These are phyloP conservation scores for Punica granatum DNA, from an alignment of 345 rosid species.

Conservation along the genomic window DNA sequence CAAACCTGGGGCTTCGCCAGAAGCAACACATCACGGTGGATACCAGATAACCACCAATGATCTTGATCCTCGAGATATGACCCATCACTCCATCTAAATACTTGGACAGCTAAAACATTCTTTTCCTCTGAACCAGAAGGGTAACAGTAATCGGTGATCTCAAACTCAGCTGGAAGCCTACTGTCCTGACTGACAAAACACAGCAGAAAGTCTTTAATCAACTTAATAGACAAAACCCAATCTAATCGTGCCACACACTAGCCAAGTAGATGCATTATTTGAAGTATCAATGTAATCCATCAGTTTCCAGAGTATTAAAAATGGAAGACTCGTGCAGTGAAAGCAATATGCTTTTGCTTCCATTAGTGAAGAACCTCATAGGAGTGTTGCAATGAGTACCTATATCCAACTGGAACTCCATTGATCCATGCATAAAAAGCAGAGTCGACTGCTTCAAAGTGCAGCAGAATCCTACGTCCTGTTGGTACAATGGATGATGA, in stretches of 20 bases:
- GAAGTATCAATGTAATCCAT: neutral
- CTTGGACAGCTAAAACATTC: slow-evolving; percentile 93
- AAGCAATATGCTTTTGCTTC: neutral
- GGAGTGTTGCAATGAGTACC: slow-evolving; percentile 31
- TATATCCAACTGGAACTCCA: slow-evolving; percentile 83
- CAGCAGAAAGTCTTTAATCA: neutral
- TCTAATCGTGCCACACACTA: neutral
- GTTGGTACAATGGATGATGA: slow-evolving; percentile 2
- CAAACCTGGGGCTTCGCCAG: slow-evolving; percentile 91
- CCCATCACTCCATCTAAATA: slow-evolving; percentile 99
- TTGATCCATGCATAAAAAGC: slow-evolving; percentile 92
- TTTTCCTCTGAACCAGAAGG: slow-evolving; percentile 61
- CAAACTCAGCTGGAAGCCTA: slow-evolving; percentile 96
- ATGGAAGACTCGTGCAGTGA: neutral
- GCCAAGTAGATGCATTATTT: neutral
- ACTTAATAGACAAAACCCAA: neutral
- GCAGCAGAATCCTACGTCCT: slow-evolving; percentile 93
- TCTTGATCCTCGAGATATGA: slow-evolving; percentile 99
- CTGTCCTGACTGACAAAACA: slow-evolving; percentile 83
- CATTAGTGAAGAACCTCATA: neutral
- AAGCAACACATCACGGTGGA: slow-evolving; percentile 96
- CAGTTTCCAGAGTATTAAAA: neutral
- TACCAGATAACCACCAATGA: slow-evolving; percentile 98
- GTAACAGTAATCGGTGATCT: slow-evolving; percentile 82
- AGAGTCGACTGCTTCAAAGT: slow-evolving; percentile 97